These are phyloP conservation scores for Alternaria incomplexa DNA, from an alignment of 2,329 filamentous ascomycete genomes.

Conservation along the genomic window DNA sequence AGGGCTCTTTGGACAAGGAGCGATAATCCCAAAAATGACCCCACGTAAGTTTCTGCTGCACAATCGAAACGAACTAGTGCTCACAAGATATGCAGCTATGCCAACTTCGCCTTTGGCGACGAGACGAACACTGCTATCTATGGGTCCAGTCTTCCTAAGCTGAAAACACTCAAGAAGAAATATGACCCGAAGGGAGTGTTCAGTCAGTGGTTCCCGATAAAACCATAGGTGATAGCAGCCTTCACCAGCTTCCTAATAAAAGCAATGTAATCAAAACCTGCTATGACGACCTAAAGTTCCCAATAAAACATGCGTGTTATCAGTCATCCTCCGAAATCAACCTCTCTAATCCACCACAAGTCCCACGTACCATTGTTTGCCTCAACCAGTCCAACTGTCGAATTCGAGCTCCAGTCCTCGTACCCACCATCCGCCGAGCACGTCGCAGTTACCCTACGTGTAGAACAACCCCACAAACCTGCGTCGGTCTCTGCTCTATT, in stretches of 20 bases:
- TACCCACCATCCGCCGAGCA: background rate
- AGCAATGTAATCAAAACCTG: background rate
- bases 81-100: slow-evolving; percentile 24
- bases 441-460: background rate
- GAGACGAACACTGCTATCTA: slow-evolving; percentile 31
- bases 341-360: background rate
- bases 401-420: background rate
- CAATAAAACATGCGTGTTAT: too few relatives aligned
- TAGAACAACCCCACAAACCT: background rate
- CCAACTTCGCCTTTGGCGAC: slow-evolving; percentile 38
- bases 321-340: background rate
- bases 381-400: background rate
- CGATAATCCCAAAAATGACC: slow-evolving; percentile 14
- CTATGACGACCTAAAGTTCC: background rate
- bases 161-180: slow-evolving; percentile 32
- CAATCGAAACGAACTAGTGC: background rate
- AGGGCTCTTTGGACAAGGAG: slow-evolving; percentile 36
- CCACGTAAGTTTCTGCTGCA: slow-evolving; percentile 22
- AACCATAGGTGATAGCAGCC: background rate
- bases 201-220: slow-evolving; percentile 36
- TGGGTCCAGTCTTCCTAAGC: slow-evolving; percentile 23
- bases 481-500: background rate
- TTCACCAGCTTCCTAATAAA: background rate
- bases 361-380: background rate
- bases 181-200: slow-evolving; percentile 33